Percentiles rank a stretch among this genome's conserved stretches.
Conservation (phyloP, 2,329 filamentous ascomycete genomes). For the Zymoseptoria brevis region DNA sequence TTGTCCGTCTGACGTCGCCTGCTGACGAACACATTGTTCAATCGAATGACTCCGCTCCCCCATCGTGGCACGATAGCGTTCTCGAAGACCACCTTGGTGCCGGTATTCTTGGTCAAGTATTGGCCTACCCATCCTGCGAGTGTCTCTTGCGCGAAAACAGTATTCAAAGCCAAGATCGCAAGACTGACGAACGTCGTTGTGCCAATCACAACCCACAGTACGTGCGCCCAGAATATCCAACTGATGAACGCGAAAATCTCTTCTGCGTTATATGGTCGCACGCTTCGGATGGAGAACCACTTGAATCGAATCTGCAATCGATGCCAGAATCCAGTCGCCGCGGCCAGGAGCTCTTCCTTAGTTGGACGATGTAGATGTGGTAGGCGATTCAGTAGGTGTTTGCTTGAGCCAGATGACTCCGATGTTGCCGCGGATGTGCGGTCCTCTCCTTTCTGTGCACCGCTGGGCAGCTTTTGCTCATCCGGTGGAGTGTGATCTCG, state of each 20-base stretch:
- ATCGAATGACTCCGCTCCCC: slow-evolving; percentile 90
- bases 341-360: slow-evolving; percentile 85
- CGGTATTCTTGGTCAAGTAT: slow-evolving; percentile 88
- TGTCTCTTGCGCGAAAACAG: slow-evolving; percentile 94
- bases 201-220: slow-evolving; percentile 91
- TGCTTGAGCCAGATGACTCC: slow-evolving; percentile 12
- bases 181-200: slow-evolving; percentile 97
- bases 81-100: slow-evolving; percentile 90
- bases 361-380: slow-evolving; percentile 73
- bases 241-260: slow-evolving; percentile 94
- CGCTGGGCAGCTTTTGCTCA: slow-evolving; percentile 12
- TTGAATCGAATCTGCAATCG: slow-evolving; percentile 88
- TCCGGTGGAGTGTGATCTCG: slow-evolving; percentile 1
- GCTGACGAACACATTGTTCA: slow-evolving; percentile 94
- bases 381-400: slow-evolving; percentile 47
- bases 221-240: slow-evolving; percentile 87
- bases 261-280: slow-evolving; percentile 87
- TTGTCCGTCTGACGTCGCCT: slow-evolving; percentile 68
- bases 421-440: slow-evolving; percentile 7
- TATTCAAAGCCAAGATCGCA: slow-evolving; percentile 85
- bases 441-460: slow-evolving; percentile 15
- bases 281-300: slow-evolving; percentile 92
- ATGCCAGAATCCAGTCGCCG: slow-evolving; percentile 88
- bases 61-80: slow-evolving; percentile 95
- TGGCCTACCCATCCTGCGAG: slow-evolving; percentile 89